A percentile compares a stretch with the other conserved stretches of the same genome.
Conservation (phyloP, 148 eudicot genomes). For the Spergularia marina region DNA sequence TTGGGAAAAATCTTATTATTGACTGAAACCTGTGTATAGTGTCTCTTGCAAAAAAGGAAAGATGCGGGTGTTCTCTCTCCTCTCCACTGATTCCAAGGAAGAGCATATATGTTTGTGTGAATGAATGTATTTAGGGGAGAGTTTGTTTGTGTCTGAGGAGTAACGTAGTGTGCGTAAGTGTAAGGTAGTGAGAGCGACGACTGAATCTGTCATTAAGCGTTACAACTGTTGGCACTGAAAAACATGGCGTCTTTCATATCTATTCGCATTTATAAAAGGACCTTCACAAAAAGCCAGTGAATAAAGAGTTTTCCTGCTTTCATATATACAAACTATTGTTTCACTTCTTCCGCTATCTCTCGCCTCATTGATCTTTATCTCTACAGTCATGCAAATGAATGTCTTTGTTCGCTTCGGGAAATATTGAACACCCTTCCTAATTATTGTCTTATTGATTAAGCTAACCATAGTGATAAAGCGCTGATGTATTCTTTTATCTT, state of each 20-base stretch:
- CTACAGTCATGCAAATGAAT: neutral
- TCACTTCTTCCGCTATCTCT: neutral
- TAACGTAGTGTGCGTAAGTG: slow-evolving; percentile 5
- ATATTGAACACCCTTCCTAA: too few species aligned
- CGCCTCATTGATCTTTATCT: neutral
- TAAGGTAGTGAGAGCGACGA: slow-evolving; percentile 23
- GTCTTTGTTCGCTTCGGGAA: neutral
- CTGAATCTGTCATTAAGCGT: slow-evolving; percentile 27
- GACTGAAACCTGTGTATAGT: neutral
- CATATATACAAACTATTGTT: neutral
- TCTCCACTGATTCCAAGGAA: slow-evolving; percentile 32
- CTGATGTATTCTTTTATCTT: too few species aligned
- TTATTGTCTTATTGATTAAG: too few species aligned
- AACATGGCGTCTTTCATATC: slow-evolving; percentile 27
- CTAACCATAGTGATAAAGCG: too few species aligned
- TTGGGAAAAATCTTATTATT: neutral
- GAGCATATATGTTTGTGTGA: slow-evolving; percentile 1
- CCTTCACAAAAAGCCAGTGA: slow-evolving; percentile 13
- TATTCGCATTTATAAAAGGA: slow-evolving; percentile 25
- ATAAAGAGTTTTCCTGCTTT: slow-evolving; percentile 16
- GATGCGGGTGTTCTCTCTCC: neutral
- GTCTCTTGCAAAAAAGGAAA: slow-evolving; percentile 7
- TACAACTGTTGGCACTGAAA: slow-evolving; percentile 33
- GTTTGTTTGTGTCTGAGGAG: slow-evolving; percentile 24
- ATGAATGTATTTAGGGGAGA: slow-evolving; percentile 8